A percentile compares a stretch with the other conserved stretches of the same genome.
Conservation (phyloP, 495 filamentous ascomycete genomes). For the Penicillium lividum region DNA sequence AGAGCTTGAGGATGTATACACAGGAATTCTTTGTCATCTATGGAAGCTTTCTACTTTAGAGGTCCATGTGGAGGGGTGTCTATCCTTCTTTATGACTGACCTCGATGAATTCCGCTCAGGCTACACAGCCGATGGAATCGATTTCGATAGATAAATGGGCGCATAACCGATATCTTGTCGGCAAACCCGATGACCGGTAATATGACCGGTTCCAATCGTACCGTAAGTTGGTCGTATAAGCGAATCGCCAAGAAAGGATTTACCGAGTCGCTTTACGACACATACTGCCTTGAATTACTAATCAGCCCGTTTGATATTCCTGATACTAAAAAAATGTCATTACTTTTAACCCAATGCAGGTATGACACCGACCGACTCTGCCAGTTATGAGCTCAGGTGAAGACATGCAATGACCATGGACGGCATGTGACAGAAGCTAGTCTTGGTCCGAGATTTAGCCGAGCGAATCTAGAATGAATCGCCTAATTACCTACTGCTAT, state of each 20-base stretch:
- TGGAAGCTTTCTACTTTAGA: neutral
- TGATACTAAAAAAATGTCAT: neutral
- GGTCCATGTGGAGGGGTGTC: neutral
- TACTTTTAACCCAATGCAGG: neutral
- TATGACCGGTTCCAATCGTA: slow-evolving; percentile 50
- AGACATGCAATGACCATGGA: slow-evolving; percentile 58
- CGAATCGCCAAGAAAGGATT: slow-evolving; percentile 42
- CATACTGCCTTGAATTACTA: slow-evolving; percentile 24
- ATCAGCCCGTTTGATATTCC: neutral
- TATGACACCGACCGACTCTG: slow-evolving; percentile 41
- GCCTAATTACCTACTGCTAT: neutral
- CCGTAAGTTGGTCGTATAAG: slow-evolving; percentile 62
- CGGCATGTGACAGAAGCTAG: slow-evolving; percentile 53
- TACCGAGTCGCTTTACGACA: slow-evolving; percentile 21
- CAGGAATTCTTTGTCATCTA: slow-evolving; percentile 14
- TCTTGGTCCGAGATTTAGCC: slow-evolving; percentile 28
- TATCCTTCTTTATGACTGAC: slow-evolving; percentile 19
- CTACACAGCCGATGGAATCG: slow-evolving; percentile 13
- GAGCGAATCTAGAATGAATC: slow-evolving; percentile 1
- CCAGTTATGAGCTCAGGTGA: slow-evolving; percentile 50
- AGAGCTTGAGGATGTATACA: slow-evolving; percentile 16
- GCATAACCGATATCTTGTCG: slow-evolving; percentile 59
- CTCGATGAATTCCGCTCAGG: slow-evolving; percentile 17
- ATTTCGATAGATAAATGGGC: slow-evolving; percentile 55
- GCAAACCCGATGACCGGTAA: slow-evolving; percentile 60